A percentile compares a stretch with the other conserved stretches of the same genome.
Conservation (phyloP, 2,329 filamentous ascomycete genomes). For the Paecilomyces formosus region DNA sequence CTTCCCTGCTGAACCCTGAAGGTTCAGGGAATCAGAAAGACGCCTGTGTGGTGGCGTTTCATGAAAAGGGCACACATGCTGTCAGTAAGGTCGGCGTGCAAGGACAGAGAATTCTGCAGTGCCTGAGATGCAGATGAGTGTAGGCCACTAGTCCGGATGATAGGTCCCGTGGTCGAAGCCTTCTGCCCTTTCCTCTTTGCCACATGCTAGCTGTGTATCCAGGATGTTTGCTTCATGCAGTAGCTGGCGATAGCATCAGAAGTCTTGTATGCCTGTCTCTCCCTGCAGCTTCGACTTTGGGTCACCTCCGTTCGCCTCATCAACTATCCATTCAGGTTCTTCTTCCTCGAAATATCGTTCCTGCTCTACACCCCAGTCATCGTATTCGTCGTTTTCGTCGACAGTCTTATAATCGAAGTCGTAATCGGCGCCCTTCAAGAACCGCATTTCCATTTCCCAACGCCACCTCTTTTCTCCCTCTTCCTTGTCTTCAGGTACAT, state of each 20-base stretch:
- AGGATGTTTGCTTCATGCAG: neutral
- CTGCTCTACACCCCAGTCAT: slow-evolving; percentile 58
- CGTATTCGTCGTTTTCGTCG: slow-evolving; percentile 65
- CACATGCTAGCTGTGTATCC: neutral
- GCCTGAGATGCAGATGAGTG: no score
- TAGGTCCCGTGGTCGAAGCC: neutral
- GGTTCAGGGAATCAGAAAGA: no score
- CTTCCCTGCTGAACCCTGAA: no score
- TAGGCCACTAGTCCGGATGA: neutral
- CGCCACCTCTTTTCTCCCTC: slow-evolving; percentile 64
- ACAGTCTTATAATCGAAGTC: slow-evolving; percentile 72
- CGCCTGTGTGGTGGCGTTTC: no score
- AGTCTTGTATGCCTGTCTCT: slow-evolving; percentile 68
- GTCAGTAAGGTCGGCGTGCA: no score
- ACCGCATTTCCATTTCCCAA: slow-evolving; percentile 64
- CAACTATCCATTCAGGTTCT: slow-evolving; percentile 58
- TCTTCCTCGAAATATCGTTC: slow-evolving; percentile 77
- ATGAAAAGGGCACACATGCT: no score
- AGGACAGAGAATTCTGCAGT: no score
- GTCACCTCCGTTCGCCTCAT: slow-evolving; percentile 28
- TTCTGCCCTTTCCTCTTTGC: neutral
- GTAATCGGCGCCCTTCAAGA: slow-evolving; percentile 64
- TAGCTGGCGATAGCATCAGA: slow-evolving; percentile 31
- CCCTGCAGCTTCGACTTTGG: slow-evolving; percentile 33
- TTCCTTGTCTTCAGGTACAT: slow-evolving; percentile 52